Evolutionary conservation across 164 flowering plant species (phyloP).

Genomic region (Euptelea pleiosperma): DNA sequence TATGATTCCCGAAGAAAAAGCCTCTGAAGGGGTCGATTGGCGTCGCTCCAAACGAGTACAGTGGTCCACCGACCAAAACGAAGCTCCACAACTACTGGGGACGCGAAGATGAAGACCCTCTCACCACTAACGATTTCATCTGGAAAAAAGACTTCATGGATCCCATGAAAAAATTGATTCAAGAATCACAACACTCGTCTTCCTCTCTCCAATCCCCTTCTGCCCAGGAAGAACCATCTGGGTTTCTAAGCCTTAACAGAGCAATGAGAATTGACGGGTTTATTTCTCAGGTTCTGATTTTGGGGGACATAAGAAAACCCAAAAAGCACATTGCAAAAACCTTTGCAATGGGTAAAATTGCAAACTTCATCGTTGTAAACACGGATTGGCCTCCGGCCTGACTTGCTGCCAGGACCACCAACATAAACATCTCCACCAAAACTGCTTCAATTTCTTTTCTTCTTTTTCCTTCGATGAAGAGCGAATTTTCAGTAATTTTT

Average conservation of each 20-base stretch:
- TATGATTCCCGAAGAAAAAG: conserved; percentile 71
- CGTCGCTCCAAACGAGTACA: conserved; percentile 84
- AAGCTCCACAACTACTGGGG: conserved; percentile 95
- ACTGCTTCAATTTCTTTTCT: too few relatives aligned
- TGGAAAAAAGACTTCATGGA: conserved; percentile 93
- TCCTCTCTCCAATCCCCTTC: conserved; percentile 27
- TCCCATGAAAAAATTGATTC: conserved; percentile 53
- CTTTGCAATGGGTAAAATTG: conserved; percentile 86
- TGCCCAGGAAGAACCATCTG: conserved; percentile 66
- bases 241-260: conserved; percentile 83
- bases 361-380: conserved; percentile 60
- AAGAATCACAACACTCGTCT: conserved; percentile 27
- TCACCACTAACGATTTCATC: conserved; percentile 68
- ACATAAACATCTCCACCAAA: conserved; percentile 31
- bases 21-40: conserved; percentile 87
- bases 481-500: too few relatives aligned
- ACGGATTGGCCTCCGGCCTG: conserved; percentile 52
- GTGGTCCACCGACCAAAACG: conserved; percentile 78
- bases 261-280: conserved; percentile 87
- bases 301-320: conserved; percentile 84
- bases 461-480: too few relatives aligned
- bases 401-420: conserved; percentile 20
- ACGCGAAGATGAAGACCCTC: conserved; percentile 71
- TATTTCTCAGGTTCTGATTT: conserved; percentile 8
- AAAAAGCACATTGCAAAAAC: conserved; percentile 86